Percentiles rank a stretch among this genome's conserved stretches.
phyloP scores from a whole-genome alignment of 140 eudicot genomes.

The Cichorium intybus region DNA sequence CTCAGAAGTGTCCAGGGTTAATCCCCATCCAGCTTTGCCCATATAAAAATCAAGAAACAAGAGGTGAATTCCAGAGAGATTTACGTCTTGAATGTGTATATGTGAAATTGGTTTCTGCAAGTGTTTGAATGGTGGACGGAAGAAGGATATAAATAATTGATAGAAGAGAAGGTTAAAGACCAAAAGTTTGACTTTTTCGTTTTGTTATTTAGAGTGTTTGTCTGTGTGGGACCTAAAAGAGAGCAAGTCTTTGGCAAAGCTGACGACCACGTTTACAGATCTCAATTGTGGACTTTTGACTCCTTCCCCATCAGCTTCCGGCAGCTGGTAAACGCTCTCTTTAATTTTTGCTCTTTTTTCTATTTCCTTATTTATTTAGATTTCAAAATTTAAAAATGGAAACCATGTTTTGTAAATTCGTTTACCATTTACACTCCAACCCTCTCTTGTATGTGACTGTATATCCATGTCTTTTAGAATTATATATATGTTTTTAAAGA shows the following conservation, averaged over 20 bases:
- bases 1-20: constrained; percentile 29
- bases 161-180: constrained; percentile 19
- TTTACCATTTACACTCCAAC: not conserved
- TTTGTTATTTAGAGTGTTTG: constrained; percentile 17
- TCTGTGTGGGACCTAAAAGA: constrained; percentile 9
- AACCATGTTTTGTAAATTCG: not conserved
- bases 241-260: constrained; percentile 38
- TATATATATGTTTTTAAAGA: not conserved
- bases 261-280: constrained; percentile 47
- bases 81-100: too few relatives aligned
- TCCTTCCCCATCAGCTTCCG: constrained; percentile 35
- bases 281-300: constrained; percentile 44
- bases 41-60: constrained; percentile 12
- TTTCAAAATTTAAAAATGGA: not conserved
- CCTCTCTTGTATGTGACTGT: not conserved
- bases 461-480: too few relatives aligned
- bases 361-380: not conserved
- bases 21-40: constrained; percentile 39
- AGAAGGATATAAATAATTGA: constrained; percentile 16
- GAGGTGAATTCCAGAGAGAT: not conserved
- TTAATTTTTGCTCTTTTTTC: not conserved
- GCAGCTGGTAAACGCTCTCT: constrained; percentile 36
- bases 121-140: constrained; percentile 30
- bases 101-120: constrained; percentile 19
- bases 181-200: constrained; percentile 38